phyloP scores from a whole-genome alignment of 371 early-diverging fungal genomes.

The Smittium mucronatum region DNA sequence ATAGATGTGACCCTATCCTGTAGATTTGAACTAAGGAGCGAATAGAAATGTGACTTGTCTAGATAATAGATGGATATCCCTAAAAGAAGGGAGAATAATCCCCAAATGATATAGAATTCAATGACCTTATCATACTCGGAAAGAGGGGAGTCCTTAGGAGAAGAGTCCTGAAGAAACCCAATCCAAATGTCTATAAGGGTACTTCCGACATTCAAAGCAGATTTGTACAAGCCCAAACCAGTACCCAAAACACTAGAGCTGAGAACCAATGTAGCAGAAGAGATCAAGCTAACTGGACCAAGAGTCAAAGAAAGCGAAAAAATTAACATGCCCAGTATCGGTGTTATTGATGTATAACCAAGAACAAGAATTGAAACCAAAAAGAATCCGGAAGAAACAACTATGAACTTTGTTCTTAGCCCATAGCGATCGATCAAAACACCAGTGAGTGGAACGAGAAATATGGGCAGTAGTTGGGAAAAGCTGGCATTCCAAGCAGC shows the following conservation, averaged over 20 bases:
- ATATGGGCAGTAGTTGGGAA: slow-evolving; percentile 50
- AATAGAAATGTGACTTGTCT: neutral
- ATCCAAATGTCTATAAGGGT: slow-evolving; percentile 49
- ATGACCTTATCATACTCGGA: slow-evolving; percentile 42
- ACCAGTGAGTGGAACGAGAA: slow-evolving; percentile 52
- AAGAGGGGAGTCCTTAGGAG: slow-evolving; percentile 21
- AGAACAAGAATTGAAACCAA: slow-evolving; percentile 37
- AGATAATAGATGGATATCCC: neutral
- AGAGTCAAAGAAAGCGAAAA: slow-evolving; percentile 50
- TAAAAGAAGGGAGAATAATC: neutral
- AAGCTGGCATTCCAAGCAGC: slow-evolving; percentile 55
- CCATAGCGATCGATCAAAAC: slow-evolving; percentile 46
- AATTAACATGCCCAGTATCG: slow-evolving; percentile 44
- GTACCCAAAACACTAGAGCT: slow-evolving; percentile 47
- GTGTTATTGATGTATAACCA: slow-evolving; percentile 38
- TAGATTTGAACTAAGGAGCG: neutral
- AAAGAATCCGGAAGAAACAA: slow-evolving; percentile 34
- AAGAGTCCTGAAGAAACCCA: slow-evolving; percentile 42
- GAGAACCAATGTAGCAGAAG: slow-evolving; percentile 48
- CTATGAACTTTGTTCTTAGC: slow-evolving; percentile 42
- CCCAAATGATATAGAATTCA: slow-evolving; percentile 38
- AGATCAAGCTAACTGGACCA: slow-evolving; percentile 51
- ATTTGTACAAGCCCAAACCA: slow-evolving; percentile 55
- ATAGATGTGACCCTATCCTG: neutral
- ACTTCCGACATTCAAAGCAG: slow-evolving; percentile 46